These are phyloP conservation scores for Boletus subcaerulescens DNA, from an alignment of 768 basidiomycete genomes.

Conservation along the genomic window DNA sequence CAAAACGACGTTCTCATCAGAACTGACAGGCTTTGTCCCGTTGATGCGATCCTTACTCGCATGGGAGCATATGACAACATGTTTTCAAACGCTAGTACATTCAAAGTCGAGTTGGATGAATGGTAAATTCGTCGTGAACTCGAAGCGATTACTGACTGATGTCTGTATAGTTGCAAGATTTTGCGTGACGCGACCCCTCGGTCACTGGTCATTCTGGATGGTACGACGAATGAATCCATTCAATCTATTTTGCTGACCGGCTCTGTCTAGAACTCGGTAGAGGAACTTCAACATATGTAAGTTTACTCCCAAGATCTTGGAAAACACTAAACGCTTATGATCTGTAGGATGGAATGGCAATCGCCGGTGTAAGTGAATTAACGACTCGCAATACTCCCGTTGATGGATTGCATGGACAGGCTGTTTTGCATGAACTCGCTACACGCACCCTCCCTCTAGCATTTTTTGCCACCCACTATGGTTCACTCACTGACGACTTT, in stretches of 20 bases:
- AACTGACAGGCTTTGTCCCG: conserved; percentile 66
- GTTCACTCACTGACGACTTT: conserved; percentile 92
- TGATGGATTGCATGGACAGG: conserved; percentile 39
- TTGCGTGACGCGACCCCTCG: conserved; percentile 90
- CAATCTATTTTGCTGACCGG: conserved; percentile 7
- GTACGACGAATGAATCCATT: conserved; percentile 39
- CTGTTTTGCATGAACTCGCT: conserved; percentile 91
- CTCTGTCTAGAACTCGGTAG: conserved; percentile 75
- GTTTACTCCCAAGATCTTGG: conserved; percentile 17
- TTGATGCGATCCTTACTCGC: conserved; percentile 89
- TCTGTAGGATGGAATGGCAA: conserved; percentile 93
- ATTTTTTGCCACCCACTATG: conserved; percentile 98
- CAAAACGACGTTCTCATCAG: conserved; percentile 5
- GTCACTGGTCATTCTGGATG: conserved; percentile 93
- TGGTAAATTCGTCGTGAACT: conserved; percentile 48
- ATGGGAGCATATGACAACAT: conserved; percentile 99
- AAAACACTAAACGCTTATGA: conserved; percentile 13
- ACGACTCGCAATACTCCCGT: neutral
- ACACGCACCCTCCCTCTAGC: conserved; percentile 88
- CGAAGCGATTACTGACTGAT: neutral
- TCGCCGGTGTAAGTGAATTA: conserved; percentile 66
- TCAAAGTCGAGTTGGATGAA: conserved; percentile 98
- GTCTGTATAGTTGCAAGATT: conserved; percentile 75
- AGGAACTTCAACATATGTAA: conserved; percentile 91
- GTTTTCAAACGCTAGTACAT: conserved; percentile 92